Percentiles rank a stretch among this genome's conserved stretches.
Evolutionary conservation across 148 eudicot species (phyloP).

Genomic region (Vaccinium corymbosum): DNA sequence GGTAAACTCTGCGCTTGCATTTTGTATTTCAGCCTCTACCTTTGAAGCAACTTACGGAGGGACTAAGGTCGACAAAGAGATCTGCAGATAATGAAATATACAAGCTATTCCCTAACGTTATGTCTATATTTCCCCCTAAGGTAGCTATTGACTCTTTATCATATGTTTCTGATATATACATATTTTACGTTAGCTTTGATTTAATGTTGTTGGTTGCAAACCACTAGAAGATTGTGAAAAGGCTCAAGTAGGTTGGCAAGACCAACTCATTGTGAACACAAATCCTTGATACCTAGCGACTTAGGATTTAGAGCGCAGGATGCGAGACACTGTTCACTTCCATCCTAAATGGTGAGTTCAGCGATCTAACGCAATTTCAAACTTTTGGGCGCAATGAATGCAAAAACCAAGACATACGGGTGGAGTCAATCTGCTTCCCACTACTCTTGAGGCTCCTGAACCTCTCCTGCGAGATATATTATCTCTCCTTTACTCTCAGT

Average conservation of each 20-base stretch:
- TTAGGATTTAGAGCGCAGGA: neutral
- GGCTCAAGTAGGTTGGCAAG: conserved; percentile 3
- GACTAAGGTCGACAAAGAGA: conserved; percentile 66
- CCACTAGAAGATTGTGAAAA: neutral
- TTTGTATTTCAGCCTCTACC: conserved; percentile 73
- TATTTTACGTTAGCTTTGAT: neutral
- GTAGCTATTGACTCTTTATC: conserved; percentile 28
- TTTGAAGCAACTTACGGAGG: conserved; percentile 80
- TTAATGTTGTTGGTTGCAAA: neutral
- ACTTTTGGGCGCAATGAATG: neutral
- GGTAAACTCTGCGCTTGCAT: conserved; percentile 5
- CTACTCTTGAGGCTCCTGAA: neutral
- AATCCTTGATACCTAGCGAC: neutral
- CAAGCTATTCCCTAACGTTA: conserved; percentile 79
- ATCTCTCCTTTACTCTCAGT: neutral
- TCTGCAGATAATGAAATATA: conserved; percentile 62
- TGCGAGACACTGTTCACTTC: neutral
- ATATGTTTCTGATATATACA: neutral
- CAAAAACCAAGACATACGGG: neutral
- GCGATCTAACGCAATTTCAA: neutral
- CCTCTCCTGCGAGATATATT: neutral
- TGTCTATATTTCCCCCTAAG: conserved; percentile 73
- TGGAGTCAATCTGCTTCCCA: neutral
- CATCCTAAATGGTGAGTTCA: neutral
- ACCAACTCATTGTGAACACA: neutral